Conservation (phyloP, 2,329 filamentous ascomycete genomes). For the Neofusicoccum umdonicola region DNA sequence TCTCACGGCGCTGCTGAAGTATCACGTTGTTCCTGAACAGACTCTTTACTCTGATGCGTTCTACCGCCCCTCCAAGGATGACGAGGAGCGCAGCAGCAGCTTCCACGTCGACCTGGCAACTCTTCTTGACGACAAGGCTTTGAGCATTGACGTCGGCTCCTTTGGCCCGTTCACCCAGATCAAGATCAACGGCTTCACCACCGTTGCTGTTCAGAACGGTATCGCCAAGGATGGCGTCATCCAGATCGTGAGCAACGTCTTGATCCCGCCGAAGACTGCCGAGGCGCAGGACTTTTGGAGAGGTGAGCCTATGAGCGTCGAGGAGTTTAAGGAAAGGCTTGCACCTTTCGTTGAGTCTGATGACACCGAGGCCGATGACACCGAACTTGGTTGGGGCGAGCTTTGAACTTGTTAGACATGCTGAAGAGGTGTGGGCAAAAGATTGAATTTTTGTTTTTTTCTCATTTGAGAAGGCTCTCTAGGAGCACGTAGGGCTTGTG, state of each 20-base stretch:
- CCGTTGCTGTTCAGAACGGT: conserved; percentile 66
- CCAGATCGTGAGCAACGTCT: conserved; percentile 69
- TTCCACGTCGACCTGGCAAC: conserved; percentile 69
- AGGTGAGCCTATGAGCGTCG: conserved; percentile 50
- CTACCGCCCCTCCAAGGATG: conserved; percentile 47
- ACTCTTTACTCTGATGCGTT: conserved; percentile 83
- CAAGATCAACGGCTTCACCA: conserved; percentile 70
- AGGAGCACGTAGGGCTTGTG: not conserved
- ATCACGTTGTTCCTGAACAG: conserved; percentile 71
- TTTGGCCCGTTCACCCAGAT: conserved; percentile 69
- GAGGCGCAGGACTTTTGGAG: conserved; percentile 32
- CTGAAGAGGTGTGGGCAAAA: not conserved
- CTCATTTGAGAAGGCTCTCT: not conserved
- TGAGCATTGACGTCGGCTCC: conserved; percentile 69
- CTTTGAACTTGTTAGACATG: not conserved
- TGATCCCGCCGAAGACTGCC: conserved; percentile 69
- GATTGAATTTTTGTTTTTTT: not conserved
- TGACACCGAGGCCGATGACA: conserved; percentile 10
- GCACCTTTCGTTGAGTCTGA: conserved; percentile 29
- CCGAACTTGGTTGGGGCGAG: conserved; percentile 9
- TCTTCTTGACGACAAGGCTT: conserved; percentile 61
- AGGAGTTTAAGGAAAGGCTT: conserved; percentile 58
- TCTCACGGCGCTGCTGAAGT: conserved; percentile 73
- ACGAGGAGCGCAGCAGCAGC: not conserved
- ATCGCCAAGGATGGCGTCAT: conserved; percentile 78